Evolutionary conservation across 176 grass and related monocot species (phyloP), one percentile per base, ranked within the genome.

Genomic region (Alloteropsis semialata): DNA sequence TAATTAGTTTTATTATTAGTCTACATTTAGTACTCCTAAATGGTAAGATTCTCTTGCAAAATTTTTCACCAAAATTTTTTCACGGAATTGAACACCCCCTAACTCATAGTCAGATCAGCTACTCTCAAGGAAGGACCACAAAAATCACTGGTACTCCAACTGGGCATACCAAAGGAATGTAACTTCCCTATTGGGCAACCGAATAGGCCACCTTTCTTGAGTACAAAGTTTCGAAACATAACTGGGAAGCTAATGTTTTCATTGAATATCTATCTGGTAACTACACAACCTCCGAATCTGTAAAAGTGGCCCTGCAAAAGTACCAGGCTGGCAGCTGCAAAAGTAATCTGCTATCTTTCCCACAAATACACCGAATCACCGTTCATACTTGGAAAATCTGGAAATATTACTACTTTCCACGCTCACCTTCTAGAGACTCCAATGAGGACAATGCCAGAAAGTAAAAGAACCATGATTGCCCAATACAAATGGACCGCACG

Each of bases 71-170:
- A n/a, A n/a, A n/a, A n/a, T n/a, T n/a, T n/a, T n/a, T n/a, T n/a
- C n/a, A n/a, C n/a, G n/a, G n/a, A n/a, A n/a, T n/a, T n/a, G n/a
- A n/a, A n/a, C n/a, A n/a, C n/a, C n/a, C n/a, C n/a, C n/a, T 43
- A 77, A 87, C 53, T 68, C 34, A 82, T 30, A 8, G 9, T 61
- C 43, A 50, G 54, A 44, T 51, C 16, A 24, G 32, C 44, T 37
- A 70, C 19, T 75, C 36, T 59, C 69, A 32, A 75, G 76, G 76
- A 32, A 75, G 76, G 76, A 80, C 60, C 49, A 81, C 56, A 18
- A 16, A 69, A 13, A 79, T 36, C 33, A 27, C 42, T 21, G 32
- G 13, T 64, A 16, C 32, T 44, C 33, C 43, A 8, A 70, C 54
- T 6, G 67, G 65, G 54, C 2, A 76, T 27, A 77, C 30, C 41